Percentiles rank a stretch among this genome's conserved stretches.
phyloP scores from a whole-genome alignment of 2,329 filamentous ascomycete species.

The Diaporthe nobilis region DNA sequence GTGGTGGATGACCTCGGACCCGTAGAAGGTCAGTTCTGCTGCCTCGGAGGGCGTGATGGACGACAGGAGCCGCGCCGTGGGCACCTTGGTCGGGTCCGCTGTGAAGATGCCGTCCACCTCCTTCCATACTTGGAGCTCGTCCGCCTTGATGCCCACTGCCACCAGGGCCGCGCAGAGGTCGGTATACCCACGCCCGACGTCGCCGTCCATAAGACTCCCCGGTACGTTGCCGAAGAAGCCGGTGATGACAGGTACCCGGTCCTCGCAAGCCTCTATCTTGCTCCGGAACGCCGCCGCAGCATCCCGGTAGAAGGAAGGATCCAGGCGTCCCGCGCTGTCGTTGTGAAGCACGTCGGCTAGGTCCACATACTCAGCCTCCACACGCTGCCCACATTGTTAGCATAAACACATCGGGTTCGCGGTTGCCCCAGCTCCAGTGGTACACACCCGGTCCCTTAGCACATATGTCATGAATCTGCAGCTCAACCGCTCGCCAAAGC shows the following conservation, averaged over 20 bases:
- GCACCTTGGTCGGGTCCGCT: slow-evolving; percentile 86
- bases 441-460: slow-evolving; percentile 77
- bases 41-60: slow-evolving; percentile 95
- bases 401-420: slow-evolving; percentile 14
- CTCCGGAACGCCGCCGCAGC: slow-evolving; percentile 73
- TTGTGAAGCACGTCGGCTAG: slow-evolving; percentile 85
- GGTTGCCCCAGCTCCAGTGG: neutral
- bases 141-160: slow-evolving; percentile 87
- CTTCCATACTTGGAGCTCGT: slow-evolving; percentile 98
- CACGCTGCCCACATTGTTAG: slow-evolving; percentile 65
- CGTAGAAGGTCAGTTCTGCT: slow-evolving; percentile 94
- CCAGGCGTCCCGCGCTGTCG: slow-evolving; percentile 70
- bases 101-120: slow-evolving; percentile 81
- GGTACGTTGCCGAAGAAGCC: slow-evolving; percentile 97
- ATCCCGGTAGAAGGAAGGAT: slow-evolving; percentile 78
- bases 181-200: slow-evolving; percentile 95
- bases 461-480: slow-evolving; percentile 92
- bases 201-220: slow-evolving; percentile 87
- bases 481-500: slow-evolving; percentile 95
- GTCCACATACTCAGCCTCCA: slow-evolving; percentile 92
- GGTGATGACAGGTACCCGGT: slow-evolving; percentile 83
- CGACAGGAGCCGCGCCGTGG: slow-evolving; percentile 89
- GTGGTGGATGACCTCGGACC: slow-evolving; percentile 97
- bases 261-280: slow-evolving; percentile 75
- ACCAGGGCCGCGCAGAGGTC: slow-evolving; percentile 94